Conservation (phyloP, 352 stramenopile genomes). For the Pythium periplocum region DNA sequence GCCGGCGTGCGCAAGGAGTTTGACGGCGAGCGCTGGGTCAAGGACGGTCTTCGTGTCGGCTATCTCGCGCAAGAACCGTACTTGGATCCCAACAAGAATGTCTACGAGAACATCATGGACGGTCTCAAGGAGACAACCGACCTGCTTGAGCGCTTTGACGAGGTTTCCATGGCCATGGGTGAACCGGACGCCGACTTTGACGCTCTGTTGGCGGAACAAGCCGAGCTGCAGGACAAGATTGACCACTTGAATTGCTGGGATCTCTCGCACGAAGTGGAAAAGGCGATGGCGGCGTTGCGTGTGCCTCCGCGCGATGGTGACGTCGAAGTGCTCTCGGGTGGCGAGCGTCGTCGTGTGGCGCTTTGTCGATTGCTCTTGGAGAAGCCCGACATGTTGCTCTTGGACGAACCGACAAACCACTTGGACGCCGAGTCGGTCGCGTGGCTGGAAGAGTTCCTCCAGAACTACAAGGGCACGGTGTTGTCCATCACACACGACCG, state of each 20-base stretch:
- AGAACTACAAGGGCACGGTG: conserved; percentile 94
- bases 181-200: conserved; percentile 90
- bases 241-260: conserved; percentile 83
- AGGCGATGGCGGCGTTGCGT: conserved; percentile 74
- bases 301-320: conserved; percentile 65
- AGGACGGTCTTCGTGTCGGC: conserved; percentile 78
- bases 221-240: conserved; percentile 85
- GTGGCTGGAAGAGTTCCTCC: conserved; percentile 98
- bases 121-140: conserved; percentile 79
- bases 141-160: conserved; percentile 81
- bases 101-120: conserved; percentile 90
- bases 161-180: conserved; percentile 85
- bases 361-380: conserved; percentile 94
- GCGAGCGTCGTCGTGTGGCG: conserved; percentile 94
- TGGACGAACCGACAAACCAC: conserved; percentile 99
- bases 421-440: conserved; percentile 95
- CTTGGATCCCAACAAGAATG: conserved; percentile 78
- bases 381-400: conserved; percentile 94
- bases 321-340: conserved; percentile 81
- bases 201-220: conserved; percentile 73
- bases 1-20: conserved; percentile 85
- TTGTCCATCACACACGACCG: conserved; percentile 98
- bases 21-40: conserved; percentile 86
- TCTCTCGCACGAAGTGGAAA: conserved; percentile 74
- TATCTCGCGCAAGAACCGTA: conserved; percentile 87